Evolutionary conservation across 352 stramenopile genomes (phyloP).

Genomic region (Pythium rishiriense): DNA sequence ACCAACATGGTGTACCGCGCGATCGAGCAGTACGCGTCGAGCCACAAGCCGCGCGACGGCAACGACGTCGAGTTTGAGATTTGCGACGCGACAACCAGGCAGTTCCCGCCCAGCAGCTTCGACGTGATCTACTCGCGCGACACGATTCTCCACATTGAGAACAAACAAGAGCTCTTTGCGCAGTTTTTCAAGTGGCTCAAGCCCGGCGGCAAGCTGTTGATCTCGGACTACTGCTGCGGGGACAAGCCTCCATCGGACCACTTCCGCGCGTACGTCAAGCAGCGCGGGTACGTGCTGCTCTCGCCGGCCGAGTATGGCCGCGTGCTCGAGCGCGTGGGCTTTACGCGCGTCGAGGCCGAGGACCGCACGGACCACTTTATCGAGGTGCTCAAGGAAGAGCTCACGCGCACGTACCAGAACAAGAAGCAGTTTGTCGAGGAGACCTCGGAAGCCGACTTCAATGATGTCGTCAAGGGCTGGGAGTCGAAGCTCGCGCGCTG

Average conservation of each 20-base stretch:
- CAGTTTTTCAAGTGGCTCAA: constrained; percentile 73
- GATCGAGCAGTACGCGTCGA: too few relatives aligned
- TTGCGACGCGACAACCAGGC: constrained; percentile 35
- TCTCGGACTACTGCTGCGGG: constrained; percentile 57
- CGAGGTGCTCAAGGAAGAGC: constrained; percentile 34
- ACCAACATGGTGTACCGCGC: constrained; percentile 47
- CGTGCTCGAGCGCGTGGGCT: constrained; percentile 32
- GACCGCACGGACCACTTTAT: constrained; percentile 47
- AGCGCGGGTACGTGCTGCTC: constrained; percentile 35
- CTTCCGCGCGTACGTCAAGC: constrained; percentile 39
- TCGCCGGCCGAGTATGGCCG: constrained; percentile 34
- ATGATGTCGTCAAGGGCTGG: constrained; percentile 42
- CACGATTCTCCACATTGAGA: constrained; percentile 73
- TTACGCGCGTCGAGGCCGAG: constrained; percentile 31
- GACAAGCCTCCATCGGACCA: constrained; percentile 23
- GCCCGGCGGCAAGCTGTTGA: constrained; percentile 56
- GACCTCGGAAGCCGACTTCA: constrained; percentile 40
- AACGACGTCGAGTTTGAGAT: constrained; percentile 37
- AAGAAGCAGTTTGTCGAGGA: constrained; percentile 41
- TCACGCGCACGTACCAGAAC: constrained; percentile 30
- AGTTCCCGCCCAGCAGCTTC: constrained; percentile 33
- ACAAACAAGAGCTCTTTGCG: constrained; percentile 58
- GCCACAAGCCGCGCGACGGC: constrained; percentile 14
- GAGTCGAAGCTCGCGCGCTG: constrained; percentile 40
- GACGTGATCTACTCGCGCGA: constrained; percentile 73